Evolutionary conservation across 2,329 filamentous ascomycete species (phyloP).

Genomic region (Penicillium sp.): DNA sequence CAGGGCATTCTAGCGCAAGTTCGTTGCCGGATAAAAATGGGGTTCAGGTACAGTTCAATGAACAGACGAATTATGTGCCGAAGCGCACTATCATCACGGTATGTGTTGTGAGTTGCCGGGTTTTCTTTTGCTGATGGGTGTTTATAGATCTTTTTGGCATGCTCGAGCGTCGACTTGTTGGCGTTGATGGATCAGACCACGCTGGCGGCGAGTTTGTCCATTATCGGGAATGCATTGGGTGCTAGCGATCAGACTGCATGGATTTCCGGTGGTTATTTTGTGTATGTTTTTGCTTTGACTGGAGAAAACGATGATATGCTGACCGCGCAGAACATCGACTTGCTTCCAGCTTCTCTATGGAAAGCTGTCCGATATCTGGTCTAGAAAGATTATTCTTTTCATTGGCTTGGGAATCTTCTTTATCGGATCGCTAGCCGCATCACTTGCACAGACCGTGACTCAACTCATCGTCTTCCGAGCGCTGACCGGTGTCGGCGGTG

Average conservation of each 20-base stretch:
- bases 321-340: slow-evolving; percentile 55
- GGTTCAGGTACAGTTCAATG: slow-evolving; percentile 41
- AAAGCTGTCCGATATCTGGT: slow-evolving; percentile 55
- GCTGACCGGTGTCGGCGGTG: slow-evolving; percentile 55
- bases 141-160: slow-evolving; percentile 52
- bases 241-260: slow-evolving; percentile 50
- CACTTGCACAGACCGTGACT: slow-evolving; percentile 50
- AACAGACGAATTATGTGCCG: slow-evolving; percentile 54
- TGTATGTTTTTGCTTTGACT: slow-evolving; percentile 38
- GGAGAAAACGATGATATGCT: too few relatives aligned
- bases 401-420: slow-evolving; percentile 50
- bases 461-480: slow-evolving; percentile 58
- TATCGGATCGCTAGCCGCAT: slow-evolving; percentile 54
- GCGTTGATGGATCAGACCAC: slow-evolving; percentile 56
- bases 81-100: slow-evolving; percentile 50
- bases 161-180: slow-evolving; percentile 51
- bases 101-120: slow-evolving; percentile 8
- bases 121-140: not conserved
- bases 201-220: slow-evolving; percentile 50
- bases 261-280: slow-evolving; percentile 54
- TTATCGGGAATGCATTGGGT: slow-evolving; percentile 48
- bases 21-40: slow-evolving; percentile 9
- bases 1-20: slow-evolving; percentile 5
- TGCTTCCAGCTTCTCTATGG: slow-evolving; percentile 61
- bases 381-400: slow-evolving; percentile 54